These are phyloP conservation scores for Auricularia heimuer DNA, from an alignment of 768 basidiomycete genomes.

Conservation along the genomic window DNA sequence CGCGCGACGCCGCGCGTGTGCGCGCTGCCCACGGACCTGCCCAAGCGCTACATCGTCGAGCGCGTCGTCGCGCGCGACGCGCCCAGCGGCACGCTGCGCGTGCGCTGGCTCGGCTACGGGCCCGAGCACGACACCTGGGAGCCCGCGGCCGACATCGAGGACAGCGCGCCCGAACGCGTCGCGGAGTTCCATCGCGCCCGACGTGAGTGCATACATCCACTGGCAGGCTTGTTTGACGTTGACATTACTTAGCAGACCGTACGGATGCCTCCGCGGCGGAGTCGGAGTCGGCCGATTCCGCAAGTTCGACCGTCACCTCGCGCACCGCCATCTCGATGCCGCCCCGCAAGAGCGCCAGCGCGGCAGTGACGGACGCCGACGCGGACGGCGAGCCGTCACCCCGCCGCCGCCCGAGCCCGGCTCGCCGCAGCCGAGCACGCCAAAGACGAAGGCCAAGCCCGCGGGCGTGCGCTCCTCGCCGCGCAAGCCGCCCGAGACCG, in stretches of 20 bases:
- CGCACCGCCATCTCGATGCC: background rate
- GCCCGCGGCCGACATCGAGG: conserved; percentile 31
- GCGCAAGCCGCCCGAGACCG: background rate
- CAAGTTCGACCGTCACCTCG: background rate
- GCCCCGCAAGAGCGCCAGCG: too few species aligned
- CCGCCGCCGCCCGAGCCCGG: background rate
- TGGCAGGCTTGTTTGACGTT: too few species aligned
- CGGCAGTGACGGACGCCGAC: background rate
- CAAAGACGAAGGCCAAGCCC: background rate
- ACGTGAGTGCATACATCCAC: background rate
- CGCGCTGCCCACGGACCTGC: conserved; percentile 24
- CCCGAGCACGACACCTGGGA: conserved; percentile 51
- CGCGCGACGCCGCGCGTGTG: conserved; percentile 36
- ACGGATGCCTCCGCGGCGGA: too few species aligned
- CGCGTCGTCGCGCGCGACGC: conserved; percentile 30
- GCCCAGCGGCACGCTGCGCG: conserved; percentile 30
- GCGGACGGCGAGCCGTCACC: background rate
- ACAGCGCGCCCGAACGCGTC: conserved; percentile 41
- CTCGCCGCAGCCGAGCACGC: background rate
- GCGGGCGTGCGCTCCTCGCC: background rate
- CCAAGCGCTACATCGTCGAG: conserved; percentile 36
- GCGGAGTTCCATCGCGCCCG: conserved; percentile 20
- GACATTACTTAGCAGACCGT: too few species aligned
- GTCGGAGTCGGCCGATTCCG: background rate
- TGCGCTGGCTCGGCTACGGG: conserved; percentile 49